Evolutionary conservation across 441 rosid genomes (phyloP).

Genomic region (Erysimum cheiri): DNA sequence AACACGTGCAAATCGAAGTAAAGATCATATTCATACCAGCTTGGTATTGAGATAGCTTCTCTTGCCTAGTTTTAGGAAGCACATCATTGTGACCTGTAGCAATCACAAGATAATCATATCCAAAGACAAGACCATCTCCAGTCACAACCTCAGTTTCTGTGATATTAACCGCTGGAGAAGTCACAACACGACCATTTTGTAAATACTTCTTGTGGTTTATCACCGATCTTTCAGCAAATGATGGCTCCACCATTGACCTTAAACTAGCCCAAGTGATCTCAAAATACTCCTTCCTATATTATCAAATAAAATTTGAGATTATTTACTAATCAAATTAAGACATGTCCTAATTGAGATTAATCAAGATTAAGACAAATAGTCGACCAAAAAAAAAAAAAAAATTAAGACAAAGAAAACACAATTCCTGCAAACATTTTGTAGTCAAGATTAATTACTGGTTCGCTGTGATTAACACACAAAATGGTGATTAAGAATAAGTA

Average conservation of each 20-base stretch:
- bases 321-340: not conserved
- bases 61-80: constrained; percentile 56
- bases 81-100: constrained; percentile 76
- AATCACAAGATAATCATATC: constrained; percentile 79
- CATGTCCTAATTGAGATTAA: not conserved
- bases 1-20: not conserved
- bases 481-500: not conserved
- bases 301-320: not conserved
- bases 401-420: not conserved
- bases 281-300: constrained; percentile 79
- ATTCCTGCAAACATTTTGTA: not conserved
- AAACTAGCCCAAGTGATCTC: constrained; percentile 85
- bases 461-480: not conserved
- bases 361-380: not conserved
- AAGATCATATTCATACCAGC: constrained; percentile 62
- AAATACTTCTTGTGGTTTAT: constrained; percentile 73
- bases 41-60: constrained; percentile 61
- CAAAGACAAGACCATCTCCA: constrained; percentile 51
- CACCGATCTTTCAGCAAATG: constrained; percentile 68
- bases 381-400: no score
- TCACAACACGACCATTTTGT: constrained; percentile 59
- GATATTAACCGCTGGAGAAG: constrained; percentile 64
- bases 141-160: constrained; percentile 63
- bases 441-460: not conserved
- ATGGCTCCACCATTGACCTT: constrained; percentile 84